These are phyloP conservation scores for Fusarium burgessii DNA, from an alignment of 2,329 filamentous ascomycete genomes.

Conservation along the genomic window DNA sequence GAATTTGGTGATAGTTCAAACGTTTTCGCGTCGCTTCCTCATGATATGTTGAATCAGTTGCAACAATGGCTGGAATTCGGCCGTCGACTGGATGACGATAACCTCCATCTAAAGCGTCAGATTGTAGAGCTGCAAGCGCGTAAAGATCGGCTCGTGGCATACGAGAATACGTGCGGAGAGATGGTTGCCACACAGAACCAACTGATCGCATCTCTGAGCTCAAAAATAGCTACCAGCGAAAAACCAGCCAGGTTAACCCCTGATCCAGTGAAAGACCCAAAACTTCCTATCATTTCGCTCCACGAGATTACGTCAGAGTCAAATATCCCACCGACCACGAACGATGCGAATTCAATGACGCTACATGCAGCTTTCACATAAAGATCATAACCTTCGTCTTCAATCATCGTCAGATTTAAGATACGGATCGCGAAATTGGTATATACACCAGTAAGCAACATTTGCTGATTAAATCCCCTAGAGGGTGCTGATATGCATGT, in stretches of 20 bases:
- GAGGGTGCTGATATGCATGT: neutral
- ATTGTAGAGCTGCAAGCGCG: neutral
- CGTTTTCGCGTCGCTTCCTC: neutral
- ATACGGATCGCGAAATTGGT: neutral
- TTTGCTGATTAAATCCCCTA: neutral
- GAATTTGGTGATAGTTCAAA: neutral
- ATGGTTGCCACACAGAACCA: conserved; percentile 9
- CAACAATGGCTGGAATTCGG: conserved; percentile 7
- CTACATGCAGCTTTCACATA: neutral
- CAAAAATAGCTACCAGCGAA: neutral
- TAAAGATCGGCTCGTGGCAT: conserved; percentile 3
- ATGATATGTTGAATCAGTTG: conserved; percentile 2
- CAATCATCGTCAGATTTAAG: neutral
- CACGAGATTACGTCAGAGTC: neutral
- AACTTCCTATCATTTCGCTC: neutral
- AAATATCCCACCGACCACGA: conserved; percentile 1
- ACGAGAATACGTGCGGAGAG: conserved; percentile 7
- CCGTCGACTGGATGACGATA: conserved; percentile 3
- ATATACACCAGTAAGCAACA: neutral
- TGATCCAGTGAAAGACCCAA: neutral
- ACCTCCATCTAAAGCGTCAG: conserved; percentile 1
- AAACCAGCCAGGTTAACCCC: neutral
- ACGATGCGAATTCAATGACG: neutral
- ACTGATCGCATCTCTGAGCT: conserved; percentile 9
- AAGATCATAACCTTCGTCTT: neutral